These are phyloP conservation scores for Stenogyne calaminthoides DNA, from an alignment of 305 asterid genomes.

Conservation along the genomic window DNA sequence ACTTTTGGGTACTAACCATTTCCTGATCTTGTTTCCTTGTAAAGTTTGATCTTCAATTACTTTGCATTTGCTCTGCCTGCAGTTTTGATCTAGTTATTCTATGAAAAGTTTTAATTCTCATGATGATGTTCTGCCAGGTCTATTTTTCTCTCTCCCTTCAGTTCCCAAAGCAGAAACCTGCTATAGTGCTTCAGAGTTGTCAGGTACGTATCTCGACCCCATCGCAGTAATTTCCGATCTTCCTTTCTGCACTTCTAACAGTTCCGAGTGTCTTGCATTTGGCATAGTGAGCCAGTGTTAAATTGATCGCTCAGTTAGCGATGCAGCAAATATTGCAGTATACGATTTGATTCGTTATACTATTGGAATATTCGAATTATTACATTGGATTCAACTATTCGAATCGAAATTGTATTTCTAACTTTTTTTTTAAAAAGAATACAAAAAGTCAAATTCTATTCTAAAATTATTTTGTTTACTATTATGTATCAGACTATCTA, in stretches of 20 bases:
- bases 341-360: no score
- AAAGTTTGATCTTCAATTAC: conserved; percentile 10
- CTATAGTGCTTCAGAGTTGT: conserved; percentile 74
- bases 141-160: conserved; percentile 78
- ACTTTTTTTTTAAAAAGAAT: no score
- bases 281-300: background rate
- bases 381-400: no score
- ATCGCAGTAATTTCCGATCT: conserved; percentile 1
- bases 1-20: background rate
- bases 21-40: background rate
- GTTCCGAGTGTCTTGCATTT: no score
- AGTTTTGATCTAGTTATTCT: no score
- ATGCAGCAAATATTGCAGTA: no score
- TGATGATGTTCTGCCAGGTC: conserved; percentile 53
- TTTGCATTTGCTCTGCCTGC: conserved; percentile 13
- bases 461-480: no score
- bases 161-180: conserved; percentile 87
- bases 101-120: conserved; percentile 2
- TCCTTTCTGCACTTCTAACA: background rate
- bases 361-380: no score
- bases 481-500: no score
- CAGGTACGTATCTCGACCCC: conserved; percentile 48
- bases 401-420: no score
- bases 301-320: no score
- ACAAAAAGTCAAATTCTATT: no score